These are phyloP conservation scores for Achaetomium macrosporum DNA, from an alignment of 2,329 filamentous ascomycete species.

Conservation along the genomic window DNA sequence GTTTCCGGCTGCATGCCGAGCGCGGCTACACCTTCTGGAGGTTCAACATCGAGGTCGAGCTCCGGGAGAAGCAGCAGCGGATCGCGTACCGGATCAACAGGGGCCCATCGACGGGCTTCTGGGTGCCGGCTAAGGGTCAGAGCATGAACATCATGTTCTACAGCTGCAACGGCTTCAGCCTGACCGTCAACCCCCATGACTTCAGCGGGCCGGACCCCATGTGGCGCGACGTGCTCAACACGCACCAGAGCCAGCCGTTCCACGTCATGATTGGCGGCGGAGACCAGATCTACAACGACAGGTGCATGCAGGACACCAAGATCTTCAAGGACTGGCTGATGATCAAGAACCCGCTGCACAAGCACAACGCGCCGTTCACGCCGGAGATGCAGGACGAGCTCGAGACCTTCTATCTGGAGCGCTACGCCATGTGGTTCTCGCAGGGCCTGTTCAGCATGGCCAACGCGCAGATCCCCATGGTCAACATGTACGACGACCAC, in stretches of 20 bases:
- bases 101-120: constrained; percentile 83
- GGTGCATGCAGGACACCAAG: constrained; percentile 65
- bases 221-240: constrained; percentile 94
- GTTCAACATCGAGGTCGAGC: constrained; percentile 90
- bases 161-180: constrained; percentile 93
- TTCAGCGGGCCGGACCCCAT: constrained; percentile 91
- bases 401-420: constrained; percentile 79
- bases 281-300: constrained; percentile 95
- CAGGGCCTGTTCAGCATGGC: constrained; percentile 92
- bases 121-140: constrained; percentile 79
- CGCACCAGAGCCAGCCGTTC: constrained; percentile 84
- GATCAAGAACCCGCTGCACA: constrained; percentile 72
- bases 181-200: constrained; percentile 67
- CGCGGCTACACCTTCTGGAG: constrained; percentile 92
- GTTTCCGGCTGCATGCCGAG: constrained; percentile 76
- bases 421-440: constrained; percentile 93
- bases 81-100: constrained; percentile 95
- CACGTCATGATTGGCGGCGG: constrained; percentile 98
- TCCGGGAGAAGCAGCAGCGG: constrained; percentile 69
- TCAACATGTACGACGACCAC: constrained; percentile 97
- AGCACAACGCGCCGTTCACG: constrained; percentile 72
- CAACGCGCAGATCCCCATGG: constrained; percentile 91
- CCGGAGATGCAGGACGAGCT: constrained; percentile 80
- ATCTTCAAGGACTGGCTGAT: constrained; percentile 80
- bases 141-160: constrained; percentile 99